Conservation (phyloP, 2,329 filamentous ascomycete genomes). For the Pseudogymnoascus sp. region DNA sequence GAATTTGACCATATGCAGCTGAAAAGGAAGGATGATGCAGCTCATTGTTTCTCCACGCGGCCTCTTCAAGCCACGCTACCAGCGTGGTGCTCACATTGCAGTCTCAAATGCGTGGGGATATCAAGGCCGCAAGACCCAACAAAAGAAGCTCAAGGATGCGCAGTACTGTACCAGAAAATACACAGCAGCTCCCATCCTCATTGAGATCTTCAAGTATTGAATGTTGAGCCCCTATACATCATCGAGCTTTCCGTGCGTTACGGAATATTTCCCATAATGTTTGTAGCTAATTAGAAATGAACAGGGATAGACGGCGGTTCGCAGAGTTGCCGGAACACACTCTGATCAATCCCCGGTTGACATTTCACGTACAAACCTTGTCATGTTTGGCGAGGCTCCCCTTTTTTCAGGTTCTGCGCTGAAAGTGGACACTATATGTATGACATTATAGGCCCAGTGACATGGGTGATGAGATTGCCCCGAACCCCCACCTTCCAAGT, state of each 20-base stretch:
- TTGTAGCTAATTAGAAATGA: background rate
- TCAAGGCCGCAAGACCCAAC: background rate
- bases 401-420: background rate
- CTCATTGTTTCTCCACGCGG: background rate
- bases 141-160: background rate
- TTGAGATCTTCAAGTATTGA: background rate
- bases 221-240: background rate
- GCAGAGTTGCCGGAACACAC: background rate
- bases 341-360: background rate
- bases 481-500: background rate
- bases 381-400: background rate
- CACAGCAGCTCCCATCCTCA: background rate
- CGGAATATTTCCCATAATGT: background rate
- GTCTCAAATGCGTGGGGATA: background rate
- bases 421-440: conserved; percentile 8
- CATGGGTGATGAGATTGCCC: conserved; percentile 5
- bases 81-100: background rate
- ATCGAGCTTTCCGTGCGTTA: background rate
- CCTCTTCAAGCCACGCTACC: background rate
- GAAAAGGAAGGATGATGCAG: background rate
- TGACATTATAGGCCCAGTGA: conserved; percentile 3
- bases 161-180: background rate
- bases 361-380: background rate
- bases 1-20: background rate
- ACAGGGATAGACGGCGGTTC: background rate